phyloP scores from a whole-genome alignment of 345 rosid species.

The Eucalyptus cladocalyx region DNA sequence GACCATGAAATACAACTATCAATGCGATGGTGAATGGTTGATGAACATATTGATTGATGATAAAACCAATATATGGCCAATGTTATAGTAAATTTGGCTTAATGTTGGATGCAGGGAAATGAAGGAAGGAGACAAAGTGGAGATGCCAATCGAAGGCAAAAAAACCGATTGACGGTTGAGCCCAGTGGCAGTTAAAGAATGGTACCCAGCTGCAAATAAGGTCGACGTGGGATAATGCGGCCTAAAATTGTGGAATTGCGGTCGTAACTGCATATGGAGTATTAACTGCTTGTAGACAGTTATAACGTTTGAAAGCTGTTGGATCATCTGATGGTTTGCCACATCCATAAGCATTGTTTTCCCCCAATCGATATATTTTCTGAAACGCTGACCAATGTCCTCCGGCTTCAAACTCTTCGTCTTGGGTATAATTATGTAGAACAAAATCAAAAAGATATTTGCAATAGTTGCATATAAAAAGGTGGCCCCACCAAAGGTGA shows the following conservation, averaged over 20 bases:
- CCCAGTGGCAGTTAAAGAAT: not conserved
- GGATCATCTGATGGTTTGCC: too few relatives aligned
- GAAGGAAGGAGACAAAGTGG: not conserved
- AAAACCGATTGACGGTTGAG: not conserved
- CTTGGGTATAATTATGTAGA: too few relatives aligned
- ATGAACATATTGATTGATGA: not conserved
- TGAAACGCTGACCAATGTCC: too few relatives aligned
- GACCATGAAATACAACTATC: not conserved
- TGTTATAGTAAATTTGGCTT: not conserved
- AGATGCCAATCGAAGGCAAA: not conserved
- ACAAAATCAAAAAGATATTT: too few relatives aligned
- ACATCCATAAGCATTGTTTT: too few relatives aligned
- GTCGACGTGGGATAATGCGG: not conserved
- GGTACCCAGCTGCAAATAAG: not conserved
- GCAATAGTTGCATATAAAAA: too few relatives aligned
- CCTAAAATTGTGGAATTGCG: not conserved
- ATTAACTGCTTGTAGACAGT: not conserved
- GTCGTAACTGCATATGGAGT: not conserved
- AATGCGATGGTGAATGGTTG: not conserved
- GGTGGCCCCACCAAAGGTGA: too few relatives aligned
- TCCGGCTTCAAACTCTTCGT: too few relatives aligned
- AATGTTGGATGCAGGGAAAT: not conserved
- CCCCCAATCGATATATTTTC: too few relatives aligned
- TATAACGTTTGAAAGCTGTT: too few relatives aligned
- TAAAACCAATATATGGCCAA: not conserved